Conservation (phyloP, 352 stramenopile species). For the Globisporangium uncinulatum region DNA sequence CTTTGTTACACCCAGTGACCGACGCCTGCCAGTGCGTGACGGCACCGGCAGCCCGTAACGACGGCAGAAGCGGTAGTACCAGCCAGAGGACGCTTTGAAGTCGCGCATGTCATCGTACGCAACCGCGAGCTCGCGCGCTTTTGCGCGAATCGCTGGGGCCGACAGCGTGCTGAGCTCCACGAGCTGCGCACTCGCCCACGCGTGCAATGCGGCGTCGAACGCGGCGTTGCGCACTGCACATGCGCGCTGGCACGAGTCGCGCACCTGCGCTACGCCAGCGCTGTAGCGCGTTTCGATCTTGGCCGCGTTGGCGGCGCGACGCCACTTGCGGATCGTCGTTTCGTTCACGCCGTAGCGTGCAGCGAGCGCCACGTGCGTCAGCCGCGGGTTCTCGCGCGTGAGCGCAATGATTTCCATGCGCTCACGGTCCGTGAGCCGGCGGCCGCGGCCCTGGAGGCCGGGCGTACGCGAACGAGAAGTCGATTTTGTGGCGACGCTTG, state of each 20-base stretch:
- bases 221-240: constrained; percentile 28
- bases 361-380: constrained; percentile 48
- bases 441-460: constrained; percentile 24
- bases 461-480: too few relatives aligned
- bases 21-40: too few relatives aligned
- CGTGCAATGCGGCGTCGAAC: constrained; percentile 36
- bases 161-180: constrained; percentile 18
- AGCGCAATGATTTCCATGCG: constrained; percentile 59
- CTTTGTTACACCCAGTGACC: too few relatives aligned
- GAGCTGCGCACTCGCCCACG: constrained; percentile 25
- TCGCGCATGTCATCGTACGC: constrained; percentile 28
- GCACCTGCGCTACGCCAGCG: constrained; percentile 21
- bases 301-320: constrained; percentile 24
- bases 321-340: constrained; percentile 61
- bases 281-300: constrained; percentile 36
- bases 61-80: constrained; percentile 50
- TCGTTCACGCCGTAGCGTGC: constrained; percentile 44
- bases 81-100: constrained; percentile 52
- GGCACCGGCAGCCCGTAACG: constrained; percentile 24
- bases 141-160: constrained; percentile 24
- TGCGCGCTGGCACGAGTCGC: constrained; percentile 31
- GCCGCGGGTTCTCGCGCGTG: constrained; percentile 32
- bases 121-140: constrained; percentile 26
- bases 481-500: too few relatives aligned
- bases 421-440: constrained; percentile 52